Percentiles rank a stretch among this genome's conserved stretches.
Conservation (phyloP, 805 yeast genomes). For the Jamesozyma piceae region DNA sequence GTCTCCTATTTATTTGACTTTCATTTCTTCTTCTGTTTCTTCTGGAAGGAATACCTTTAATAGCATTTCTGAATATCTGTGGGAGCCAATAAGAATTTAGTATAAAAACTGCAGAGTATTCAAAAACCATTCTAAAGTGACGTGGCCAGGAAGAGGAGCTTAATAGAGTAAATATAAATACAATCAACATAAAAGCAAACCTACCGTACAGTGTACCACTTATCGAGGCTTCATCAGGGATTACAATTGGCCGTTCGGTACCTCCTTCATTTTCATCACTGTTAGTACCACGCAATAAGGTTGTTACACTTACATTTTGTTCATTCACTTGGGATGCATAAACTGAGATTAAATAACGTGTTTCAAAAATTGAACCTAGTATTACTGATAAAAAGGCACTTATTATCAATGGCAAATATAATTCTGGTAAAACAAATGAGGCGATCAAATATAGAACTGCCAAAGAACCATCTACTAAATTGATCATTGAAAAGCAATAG, state of each 20-base stretch:
- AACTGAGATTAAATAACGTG: slow-evolving; percentile 61
- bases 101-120: slow-evolving; percentile 41
- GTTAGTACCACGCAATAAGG: slow-evolving; percentile 49
- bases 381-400: slow-evolving; percentile 62
- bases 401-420: slow-evolving; percentile 60
- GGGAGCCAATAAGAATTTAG: slow-evolving; percentile 80
- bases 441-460: slow-evolving; percentile 54
- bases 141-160: slow-evolving; percentile 58
- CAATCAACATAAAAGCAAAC: slow-evolving; percentile 45
- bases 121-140: slow-evolving; percentile 44
- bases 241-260: slow-evolving; percentile 21
- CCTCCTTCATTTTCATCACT: slow-evolving; percentile 13
- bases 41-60: slow-evolving; percentile 26
- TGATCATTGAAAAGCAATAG: slow-evolving; percentile 54
- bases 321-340: slow-evolving; percentile 66
- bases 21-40: slow-evolving; percentile 12
- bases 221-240: slow-evolving; percentile 45
- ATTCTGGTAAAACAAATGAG: slow-evolving; percentile 43
- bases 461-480: slow-evolving; percentile 58
- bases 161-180: slow-evolving; percentile 46
- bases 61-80: slow-evolving; percentile 64
- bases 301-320: slow-evolving; percentile 54
- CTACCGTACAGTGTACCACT: slow-evolving; percentile 51
- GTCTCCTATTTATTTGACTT: slow-evolving; percentile 14
- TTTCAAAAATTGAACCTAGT: slow-evolving; percentile 64